phyloP scores from a whole-genome alignment of 148 eudicot species.

The Chenopodium berlandieri region DNA sequence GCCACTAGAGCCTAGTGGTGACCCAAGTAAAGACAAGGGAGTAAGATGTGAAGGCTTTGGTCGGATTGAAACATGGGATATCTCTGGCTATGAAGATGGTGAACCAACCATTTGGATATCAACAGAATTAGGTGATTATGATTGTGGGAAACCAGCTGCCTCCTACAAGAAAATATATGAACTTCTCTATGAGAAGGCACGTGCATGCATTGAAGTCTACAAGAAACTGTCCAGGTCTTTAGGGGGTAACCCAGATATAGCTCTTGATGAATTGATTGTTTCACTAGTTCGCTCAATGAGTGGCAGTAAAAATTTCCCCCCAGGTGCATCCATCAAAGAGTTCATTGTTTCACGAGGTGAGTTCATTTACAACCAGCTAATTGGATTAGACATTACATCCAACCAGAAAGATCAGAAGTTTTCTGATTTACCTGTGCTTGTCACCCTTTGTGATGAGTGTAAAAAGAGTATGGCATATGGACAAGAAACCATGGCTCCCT shows the following conservation, averaged over 20 bases:
- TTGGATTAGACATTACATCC: conserved; percentile 83
- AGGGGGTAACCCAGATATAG: conserved; percentile 71
- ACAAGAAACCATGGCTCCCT: conserved; percentile 21
- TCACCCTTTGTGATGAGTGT: conserved; percentile 66
- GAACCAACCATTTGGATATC: conserved; percentile 84
- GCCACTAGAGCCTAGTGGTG: conserved; percentile 64
- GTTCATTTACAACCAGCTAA: conserved; percentile 82
- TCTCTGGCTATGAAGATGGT: conserved; percentile 97
- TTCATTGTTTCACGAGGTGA: conserved; percentile 83
- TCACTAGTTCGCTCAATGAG: conserved; percentile 73
- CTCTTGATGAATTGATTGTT: conserved; percentile 83
- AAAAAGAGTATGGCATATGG: conserved; percentile 34
- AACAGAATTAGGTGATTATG: conserved; percentile 85
- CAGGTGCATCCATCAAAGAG: conserved; percentile 65
- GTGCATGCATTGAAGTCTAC: conserved; percentile 79
- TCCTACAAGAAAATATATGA: conserved; percentile 67
- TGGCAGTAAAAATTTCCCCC: conserved; percentile 67
- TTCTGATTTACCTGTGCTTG: conserved; percentile 61
- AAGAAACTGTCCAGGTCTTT: conserved; percentile 69
- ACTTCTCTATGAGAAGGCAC: conserved; percentile 76
- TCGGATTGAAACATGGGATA: conserved; percentile 81
- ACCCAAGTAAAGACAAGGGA: conserved; percentile 58
- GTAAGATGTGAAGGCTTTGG: conserved; percentile 91
- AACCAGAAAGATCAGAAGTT: conserved; percentile 54
- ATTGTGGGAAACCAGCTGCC: conserved; percentile 67